A percentile compares a stretch with the other conserved stretches of the same genome.
Conservation (phyloP, 2,329 filamentous ascomycete genomes). For the Pyrenophora tritici-repentis region DNA sequence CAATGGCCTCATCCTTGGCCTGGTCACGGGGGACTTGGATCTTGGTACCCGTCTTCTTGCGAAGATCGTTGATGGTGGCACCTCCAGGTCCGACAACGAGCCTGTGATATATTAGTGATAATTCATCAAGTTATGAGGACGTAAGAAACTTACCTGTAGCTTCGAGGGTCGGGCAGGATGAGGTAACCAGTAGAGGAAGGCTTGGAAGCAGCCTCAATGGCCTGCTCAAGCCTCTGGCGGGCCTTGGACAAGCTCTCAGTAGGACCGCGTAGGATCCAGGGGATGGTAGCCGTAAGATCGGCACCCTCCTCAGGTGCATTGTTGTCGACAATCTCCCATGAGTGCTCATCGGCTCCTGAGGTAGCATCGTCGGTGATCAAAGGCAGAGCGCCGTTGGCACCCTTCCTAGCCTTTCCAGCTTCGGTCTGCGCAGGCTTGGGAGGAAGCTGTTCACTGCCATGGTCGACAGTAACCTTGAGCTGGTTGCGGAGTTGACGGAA, state of each 20-base stretch:
- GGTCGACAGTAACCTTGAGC: constrained; percentile 87
- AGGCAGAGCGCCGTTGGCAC: constrained; percentile 72
- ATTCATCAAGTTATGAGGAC: not conserved
- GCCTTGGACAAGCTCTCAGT: constrained; percentile 82
- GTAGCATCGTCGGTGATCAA: constrained; percentile 82
- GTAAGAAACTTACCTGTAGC: constrained; percentile 62
- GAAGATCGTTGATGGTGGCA: constrained; percentile 88
- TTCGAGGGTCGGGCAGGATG: constrained; percentile 83
- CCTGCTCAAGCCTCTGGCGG: constrained; percentile 72
- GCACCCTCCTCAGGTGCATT: constrained; percentile 59
- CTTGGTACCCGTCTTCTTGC: constrained; percentile 88
- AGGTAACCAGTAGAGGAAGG: constrained; percentile 81
- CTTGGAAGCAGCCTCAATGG: constrained; percentile 72
- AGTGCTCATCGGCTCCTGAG: constrained; percentile 67
- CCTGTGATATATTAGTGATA: constrained; percentile 44
- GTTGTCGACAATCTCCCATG: constrained; percentile 80
- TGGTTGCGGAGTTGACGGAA: constrained; percentile 90
- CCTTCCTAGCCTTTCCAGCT: constrained; percentile 52
- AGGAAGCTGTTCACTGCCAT: constrained; percentile 79
- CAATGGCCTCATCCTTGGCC: constrained; percentile 77
- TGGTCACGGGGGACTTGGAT: constrained; percentile 91
- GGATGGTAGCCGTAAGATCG: constrained; percentile 64
- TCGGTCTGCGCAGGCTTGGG: constrained; percentile 64
- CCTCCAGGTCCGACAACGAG: constrained; percentile 89
- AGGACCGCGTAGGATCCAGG: constrained; percentile 85